A percentile compares a stretch with the other conserved stretches of the same genome.
Conservation (phyloP, 306 rosid species). For the Sophora flavescens region DNA sequence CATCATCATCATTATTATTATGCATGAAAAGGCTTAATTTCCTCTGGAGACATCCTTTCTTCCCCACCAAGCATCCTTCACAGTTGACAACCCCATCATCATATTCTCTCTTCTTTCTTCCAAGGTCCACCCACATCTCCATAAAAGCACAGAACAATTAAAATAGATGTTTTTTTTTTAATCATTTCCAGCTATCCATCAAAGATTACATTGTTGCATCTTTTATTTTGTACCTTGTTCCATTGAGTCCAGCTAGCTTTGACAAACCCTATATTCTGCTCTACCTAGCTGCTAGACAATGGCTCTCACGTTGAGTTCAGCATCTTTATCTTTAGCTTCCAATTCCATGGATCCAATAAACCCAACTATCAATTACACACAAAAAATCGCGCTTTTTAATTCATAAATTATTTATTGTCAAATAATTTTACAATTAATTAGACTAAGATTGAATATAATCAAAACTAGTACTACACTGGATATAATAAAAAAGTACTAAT, state of each 20-base stretch:
- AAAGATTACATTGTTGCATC: background rate
- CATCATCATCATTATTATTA: conserved; percentile 24
- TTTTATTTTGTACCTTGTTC: background rate
- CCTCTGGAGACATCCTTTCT: background rate
- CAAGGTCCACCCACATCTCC: background rate
- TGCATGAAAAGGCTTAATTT: background rate
- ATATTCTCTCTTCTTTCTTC: background rate
- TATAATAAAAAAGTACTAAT: background rate
- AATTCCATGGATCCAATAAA: background rate
- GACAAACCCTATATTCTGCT: background rate
- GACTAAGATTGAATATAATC: background rate
- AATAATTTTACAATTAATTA: background rate
- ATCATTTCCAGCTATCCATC: background rate
- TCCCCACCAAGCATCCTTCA: background rate
- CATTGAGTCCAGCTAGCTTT: background rate
- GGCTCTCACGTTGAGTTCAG: too few relatives aligned
- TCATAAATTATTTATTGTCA: too few relatives aligned
- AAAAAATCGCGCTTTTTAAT: too few relatives aligned
- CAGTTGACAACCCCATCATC: background rate
- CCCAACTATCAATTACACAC: background rate
- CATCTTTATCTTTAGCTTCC: too few relatives aligned
- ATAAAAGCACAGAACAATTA: too few relatives aligned
- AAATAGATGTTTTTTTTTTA: too few relatives aligned
- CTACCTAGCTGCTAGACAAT: too few relatives aligned
- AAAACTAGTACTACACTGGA: background rate